Evolutionary conservation across 495 filamentous ascomycete genomes (phyloP).

Genomic region (Neurospora sublineolata): DNA sequence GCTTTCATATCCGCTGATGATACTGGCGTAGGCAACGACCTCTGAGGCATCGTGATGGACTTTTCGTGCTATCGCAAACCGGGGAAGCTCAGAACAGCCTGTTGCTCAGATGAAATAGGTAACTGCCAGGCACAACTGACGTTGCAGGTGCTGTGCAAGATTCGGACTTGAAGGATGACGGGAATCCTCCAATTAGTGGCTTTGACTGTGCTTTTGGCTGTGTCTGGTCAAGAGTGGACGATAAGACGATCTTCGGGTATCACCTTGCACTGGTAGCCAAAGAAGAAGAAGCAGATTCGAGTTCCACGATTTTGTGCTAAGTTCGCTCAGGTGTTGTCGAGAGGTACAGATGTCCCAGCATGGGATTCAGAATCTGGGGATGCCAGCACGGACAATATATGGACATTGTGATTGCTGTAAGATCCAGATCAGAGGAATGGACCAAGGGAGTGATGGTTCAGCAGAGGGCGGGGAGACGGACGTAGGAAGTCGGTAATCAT

Average conservation of each 20-base stretch:
- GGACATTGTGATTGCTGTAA: not conserved
- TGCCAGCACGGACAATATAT: not conserved
- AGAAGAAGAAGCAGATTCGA: not conserved
- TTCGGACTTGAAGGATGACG: not conserved
- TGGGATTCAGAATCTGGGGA: not conserved
- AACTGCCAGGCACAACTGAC: not conserved
- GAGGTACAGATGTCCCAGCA: not conserved
- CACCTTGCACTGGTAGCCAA: not conserved
- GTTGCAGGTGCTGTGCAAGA: not conserved
- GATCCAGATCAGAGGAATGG: not conserved
- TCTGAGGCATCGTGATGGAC: slow-evolving; percentile 52
- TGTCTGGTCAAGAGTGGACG: not conserved
- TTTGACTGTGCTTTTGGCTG: not conserved
- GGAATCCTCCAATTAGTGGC: not conserved
- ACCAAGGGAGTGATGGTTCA: not conserved
- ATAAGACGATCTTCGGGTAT: not conserved
- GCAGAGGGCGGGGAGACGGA: not conserved
- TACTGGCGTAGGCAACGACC: slow-evolving; percentile 64
- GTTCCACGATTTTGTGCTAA: not conserved
- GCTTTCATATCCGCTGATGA: slow-evolving; percentile 73
- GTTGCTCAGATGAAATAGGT: not conserved
- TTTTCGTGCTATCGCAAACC: not conserved
- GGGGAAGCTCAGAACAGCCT: not conserved
- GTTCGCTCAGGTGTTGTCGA: not conserved
- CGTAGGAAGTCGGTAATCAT: not conserved